These are phyloP conservation scores for Emmonsia crescens DNA, from an alignment of 2,329 filamentous ascomycete genomes.

Conservation along the genomic window DNA sequence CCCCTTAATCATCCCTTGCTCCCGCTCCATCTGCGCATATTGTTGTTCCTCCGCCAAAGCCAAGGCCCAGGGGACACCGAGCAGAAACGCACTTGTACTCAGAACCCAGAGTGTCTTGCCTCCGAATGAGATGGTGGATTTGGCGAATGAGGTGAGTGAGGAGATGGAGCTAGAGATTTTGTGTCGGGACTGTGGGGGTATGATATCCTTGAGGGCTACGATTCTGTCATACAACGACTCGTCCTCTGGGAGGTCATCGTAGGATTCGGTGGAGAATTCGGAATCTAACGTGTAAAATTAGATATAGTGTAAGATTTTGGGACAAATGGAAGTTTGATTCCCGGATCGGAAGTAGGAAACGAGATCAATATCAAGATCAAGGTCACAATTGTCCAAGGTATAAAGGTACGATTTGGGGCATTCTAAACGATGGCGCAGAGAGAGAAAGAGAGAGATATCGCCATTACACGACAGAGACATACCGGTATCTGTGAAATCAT, in stretches of 20 bases:
- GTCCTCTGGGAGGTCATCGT: constrained; percentile 45
- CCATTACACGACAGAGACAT: constrained; percentile 23
- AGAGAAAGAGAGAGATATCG: too few relatives aligned
- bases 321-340: too few relatives aligned
- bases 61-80: constrained; percentile 87
- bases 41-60: constrained; percentile 94
- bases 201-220: constrained; percentile 62
- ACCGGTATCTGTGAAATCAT: constrained; percentile 92
- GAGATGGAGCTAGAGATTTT: constrained; percentile 51
- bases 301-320: too few relatives aligned
- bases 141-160: constrained; percentile 34
- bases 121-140: constrained; percentile 48
- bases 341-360: neutral
- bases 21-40: constrained; percentile 93
- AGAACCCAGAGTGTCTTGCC: constrained; percentile 87
- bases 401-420: neutral
- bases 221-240: constrained; percentile 57
- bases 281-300: too few relatives aligned
- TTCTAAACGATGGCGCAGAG: neutral
- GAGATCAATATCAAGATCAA: neutral
- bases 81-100: constrained; percentile 74
- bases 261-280: constrained; percentile 71
- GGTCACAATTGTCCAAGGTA: neutral
- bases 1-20: constrained; percentile 90
- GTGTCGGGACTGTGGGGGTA: constrained; percentile 61